Evolutionary conservation across 2,329 filamentous ascomycete species (phyloP).

Genomic region (Aureobasidium namibiae): DNA sequence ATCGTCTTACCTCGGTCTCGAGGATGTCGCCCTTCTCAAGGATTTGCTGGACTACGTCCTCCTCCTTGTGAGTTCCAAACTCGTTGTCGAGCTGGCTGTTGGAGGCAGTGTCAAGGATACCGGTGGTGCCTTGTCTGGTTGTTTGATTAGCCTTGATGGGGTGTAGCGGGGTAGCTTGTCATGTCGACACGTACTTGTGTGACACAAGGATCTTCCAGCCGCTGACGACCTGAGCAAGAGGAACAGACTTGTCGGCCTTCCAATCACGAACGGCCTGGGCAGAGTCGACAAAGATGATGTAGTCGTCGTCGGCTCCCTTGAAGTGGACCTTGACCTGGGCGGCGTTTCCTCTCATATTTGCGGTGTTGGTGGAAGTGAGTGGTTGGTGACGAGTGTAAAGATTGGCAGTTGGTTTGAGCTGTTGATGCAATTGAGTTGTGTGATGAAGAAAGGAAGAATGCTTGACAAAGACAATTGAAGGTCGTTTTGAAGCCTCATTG

Average conservation of each 20-base stretch:
- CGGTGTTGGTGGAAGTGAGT: not conserved
- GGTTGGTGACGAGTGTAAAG: not conserved
- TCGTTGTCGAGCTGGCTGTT: constrained; percentile 71
- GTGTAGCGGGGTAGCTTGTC: constrained; percentile 1
- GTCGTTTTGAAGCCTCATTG: not conserved
- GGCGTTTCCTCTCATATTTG: constrained; percentile 54
- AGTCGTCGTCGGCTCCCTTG: constrained; percentile 67
- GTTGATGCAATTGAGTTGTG: not conserved
- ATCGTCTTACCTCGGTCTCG: constrained; percentile 44
- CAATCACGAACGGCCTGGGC: constrained; percentile 65
- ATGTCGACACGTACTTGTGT: constrained; percentile 60
- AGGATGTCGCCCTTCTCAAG: constrained; percentile 67
- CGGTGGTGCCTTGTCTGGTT: constrained; percentile 76
- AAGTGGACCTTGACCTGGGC: constrained; percentile 71
- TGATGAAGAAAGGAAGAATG: not conserved
- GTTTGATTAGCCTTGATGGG: not conserved
- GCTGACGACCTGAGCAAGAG: constrained; percentile 76
- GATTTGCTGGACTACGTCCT: constrained; percentile 75
- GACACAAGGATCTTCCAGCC: constrained; percentile 86
- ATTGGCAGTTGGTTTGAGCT: not conserved
- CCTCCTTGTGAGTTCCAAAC: constrained; percentile 73
- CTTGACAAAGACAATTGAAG: not conserved
- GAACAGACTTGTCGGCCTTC: constrained; percentile 69
- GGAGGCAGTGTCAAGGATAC: constrained; percentile 66
- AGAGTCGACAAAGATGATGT: constrained; percentile 57